Evolutionary conservation across 1,284 basidiomycete genomes (phyloP).

Genomic region (Marasmius tenuissimus): DNA sequence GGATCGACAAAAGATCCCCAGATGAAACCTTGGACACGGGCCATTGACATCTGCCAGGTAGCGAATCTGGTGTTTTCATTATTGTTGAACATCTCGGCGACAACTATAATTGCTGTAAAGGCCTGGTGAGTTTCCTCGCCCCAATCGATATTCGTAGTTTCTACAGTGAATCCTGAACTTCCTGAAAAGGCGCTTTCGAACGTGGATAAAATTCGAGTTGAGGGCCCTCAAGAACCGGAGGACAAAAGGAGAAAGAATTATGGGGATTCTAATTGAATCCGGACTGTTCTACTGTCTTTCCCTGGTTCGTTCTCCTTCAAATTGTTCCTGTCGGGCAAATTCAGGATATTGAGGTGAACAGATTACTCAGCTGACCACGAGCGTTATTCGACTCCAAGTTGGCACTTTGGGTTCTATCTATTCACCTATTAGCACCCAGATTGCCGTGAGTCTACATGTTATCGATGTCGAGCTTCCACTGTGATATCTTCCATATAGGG

Average conservation of each 20-base stretch:
- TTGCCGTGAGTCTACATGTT: no score
- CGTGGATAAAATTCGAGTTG: neutral
- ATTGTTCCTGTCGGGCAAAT: neutral
- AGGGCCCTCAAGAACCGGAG: neutral
- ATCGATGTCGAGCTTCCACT: neutral
- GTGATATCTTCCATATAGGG: neutral
- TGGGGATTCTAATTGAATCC: constrained; percentile 20
- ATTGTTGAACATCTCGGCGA: constrained; percentile 19
- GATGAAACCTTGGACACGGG: neutral
- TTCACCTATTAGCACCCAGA: no score
- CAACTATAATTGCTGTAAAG: constrained; percentile 17
- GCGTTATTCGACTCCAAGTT: no score
- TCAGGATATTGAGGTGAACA: neutral
- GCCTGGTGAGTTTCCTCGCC: constrained; percentile 12
- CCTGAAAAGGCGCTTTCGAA: constrained; percentile 4
- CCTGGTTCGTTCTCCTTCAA: constrained; percentile 9
- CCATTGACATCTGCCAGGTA: constrained; percentile 16
- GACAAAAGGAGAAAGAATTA: constrained; percentile 12
- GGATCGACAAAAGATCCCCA: neutral
- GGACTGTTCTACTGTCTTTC: constrained; percentile 23
- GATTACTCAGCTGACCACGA: no score
- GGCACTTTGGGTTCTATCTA: no score
- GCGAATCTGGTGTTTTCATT: constrained; percentile 13
- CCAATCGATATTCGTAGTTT: no score
- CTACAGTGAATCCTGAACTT: neutral